Evolutionary conservation across 805 yeast species (phyloP).

Genomic region (Starmerella sirachaensis): DNA sequence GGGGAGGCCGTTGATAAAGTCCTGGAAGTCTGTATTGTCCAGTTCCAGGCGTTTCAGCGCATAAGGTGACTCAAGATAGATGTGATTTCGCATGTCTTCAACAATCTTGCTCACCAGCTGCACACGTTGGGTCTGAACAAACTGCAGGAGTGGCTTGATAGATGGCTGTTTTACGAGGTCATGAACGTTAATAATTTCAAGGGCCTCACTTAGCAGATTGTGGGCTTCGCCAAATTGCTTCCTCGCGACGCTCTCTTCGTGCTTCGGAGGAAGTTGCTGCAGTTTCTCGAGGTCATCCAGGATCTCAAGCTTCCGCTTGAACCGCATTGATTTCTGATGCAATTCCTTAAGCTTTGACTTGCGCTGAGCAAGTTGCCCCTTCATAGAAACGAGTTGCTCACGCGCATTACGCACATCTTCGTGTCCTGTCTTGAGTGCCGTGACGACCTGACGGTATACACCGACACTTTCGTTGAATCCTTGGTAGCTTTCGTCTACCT

Average conservation of each 20-base stretch:
- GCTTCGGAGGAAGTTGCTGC: constrained; percentile 43
- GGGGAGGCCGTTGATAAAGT: constrained; percentile 13
- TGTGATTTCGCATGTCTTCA: constrained; percentile 62
- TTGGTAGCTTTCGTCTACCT: constrained; percentile 54
- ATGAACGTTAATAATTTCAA: constrained; percentile 26
- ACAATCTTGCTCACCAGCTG: constrained; percentile 54
- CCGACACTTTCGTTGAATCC: constrained; percentile 79
- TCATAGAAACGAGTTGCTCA: constrained; percentile 38
- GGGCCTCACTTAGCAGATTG: constrained; percentile 38
- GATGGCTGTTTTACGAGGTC: constrained; percentile 26
- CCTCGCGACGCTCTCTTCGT: constrained; percentile 58
- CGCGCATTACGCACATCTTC: constrained; percentile 39
- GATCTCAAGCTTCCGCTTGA: constrained; percentile 57
- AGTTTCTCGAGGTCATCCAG: constrained; percentile 55
- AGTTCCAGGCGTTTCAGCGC: constrained; percentile 18
- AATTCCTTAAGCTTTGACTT: constrained; percentile 51
- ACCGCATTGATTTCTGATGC: constrained; percentile 48
- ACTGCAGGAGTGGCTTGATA: constrained; percentile 25
- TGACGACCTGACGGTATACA: constrained; percentile 61
- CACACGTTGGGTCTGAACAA: constrained; percentile 30
- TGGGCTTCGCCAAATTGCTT: constrained; percentile 60
- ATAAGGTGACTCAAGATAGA: constrained; percentile 45
- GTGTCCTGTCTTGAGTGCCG: constrained; percentile 55
- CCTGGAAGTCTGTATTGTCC: constrained; percentile 9
- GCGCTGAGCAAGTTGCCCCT: constrained; percentile 40